Conservation (phyloP, 2,329 filamentous ascomycete genomes). For the Phaeoacremonium minimum region DNA sequence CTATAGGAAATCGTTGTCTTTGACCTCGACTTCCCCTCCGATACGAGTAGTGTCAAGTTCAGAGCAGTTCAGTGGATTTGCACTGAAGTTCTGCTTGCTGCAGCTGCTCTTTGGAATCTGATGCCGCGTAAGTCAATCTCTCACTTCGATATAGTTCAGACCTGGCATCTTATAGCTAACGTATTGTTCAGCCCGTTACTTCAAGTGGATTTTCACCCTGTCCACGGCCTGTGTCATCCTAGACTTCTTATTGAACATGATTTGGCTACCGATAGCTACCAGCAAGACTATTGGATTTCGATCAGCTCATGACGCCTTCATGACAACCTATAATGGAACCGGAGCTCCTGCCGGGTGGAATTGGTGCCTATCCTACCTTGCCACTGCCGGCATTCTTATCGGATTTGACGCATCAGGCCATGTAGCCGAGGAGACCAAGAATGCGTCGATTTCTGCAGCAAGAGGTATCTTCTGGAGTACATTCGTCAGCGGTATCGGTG, state of each 20-base stretch:
- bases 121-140: conserved; percentile 38
- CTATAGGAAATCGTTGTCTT: conserved; percentile 52
- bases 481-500: conserved; percentile 50
- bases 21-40: conserved; percentile 48
- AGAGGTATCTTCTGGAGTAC: conserved; percentile 59
- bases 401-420: conserved; percentile 59
- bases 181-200: conserved; percentile 29
- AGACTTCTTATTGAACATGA: conserved; percentile 55
- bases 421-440: conserved; percentile 58
- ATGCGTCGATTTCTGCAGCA: conserved; percentile 50
- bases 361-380: conserved; percentile 58
- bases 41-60: conserved; percentile 49
- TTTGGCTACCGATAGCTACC: conserved; percentile 56
- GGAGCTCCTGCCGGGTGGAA: conserved; percentile 55
- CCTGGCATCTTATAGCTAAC: background rate
- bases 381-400: conserved; percentile 56
- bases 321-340: conserved; percentile 55
- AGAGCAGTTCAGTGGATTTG: conserved; percentile 58
- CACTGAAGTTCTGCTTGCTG: conserved; percentile 43
- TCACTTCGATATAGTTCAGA: background rate
- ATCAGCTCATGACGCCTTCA: conserved; percentile 54
- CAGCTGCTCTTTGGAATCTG: conserved; percentile 45
- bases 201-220: conserved; percentile 45
- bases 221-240: conserved; percentile 47
- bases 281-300: conserved; percentile 53